A percentile compares a stretch with the other conserved stretches of the same genome.
Evolutionary conservation across 805 yeast species (phyloP).

Genomic region (Sugiyamaella valdiviana): DNA sequence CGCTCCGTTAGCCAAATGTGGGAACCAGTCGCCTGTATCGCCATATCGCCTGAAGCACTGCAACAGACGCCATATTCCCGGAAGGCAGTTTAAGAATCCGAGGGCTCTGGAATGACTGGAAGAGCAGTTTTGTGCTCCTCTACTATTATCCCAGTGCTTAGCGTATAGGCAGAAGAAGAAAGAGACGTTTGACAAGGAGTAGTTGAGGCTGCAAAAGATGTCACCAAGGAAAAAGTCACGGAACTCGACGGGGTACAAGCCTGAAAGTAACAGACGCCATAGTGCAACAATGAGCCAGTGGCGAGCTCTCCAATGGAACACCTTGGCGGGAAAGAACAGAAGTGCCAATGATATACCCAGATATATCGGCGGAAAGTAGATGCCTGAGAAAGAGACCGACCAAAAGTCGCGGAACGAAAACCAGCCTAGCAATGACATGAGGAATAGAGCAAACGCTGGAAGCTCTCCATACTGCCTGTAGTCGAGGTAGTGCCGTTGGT

Average conservation of each 20-base stretch:
- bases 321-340: slow-evolving; percentile 56
- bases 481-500: slow-evolving; percentile 59
- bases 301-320: slow-evolving; percentile 56
- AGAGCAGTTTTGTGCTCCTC: slow-evolving; percentile 60
- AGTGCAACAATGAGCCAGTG: slow-evolving; percentile 69
- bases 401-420: slow-evolving; percentile 67
- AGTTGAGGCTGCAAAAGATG: slow-evolving; percentile 80
- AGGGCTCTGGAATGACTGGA: slow-evolving; percentile 56
- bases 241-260: slow-evolving; percentile 91
- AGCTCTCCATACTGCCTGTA: slow-evolving; percentile 59
- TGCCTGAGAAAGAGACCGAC: slow-evolving; percentile 53
- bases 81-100: slow-evolving; percentile 82
- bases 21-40: slow-evolving; percentile 94
- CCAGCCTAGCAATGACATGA: slow-evolving; percentile 61
- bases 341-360: slow-evolving; percentile 46
- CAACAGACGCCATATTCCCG: slow-evolving; percentile 82
- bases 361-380: slow-evolving; percentile 76
- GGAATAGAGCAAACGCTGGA: slow-evolving; percentile 53
- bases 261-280: slow-evolving; percentile 71
- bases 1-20: slow-evolving; percentile 82
- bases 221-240: slow-evolving; percentile 92
- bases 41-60: slow-evolving; percentile 88
- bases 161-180: slow-evolving; percentile 80
- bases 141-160: slow-evolving; percentile 53
- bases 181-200: slow-evolving; percentile 77